These are phyloP conservation scores for baker's yeast (Saccharomyces cerevisiae) DNA, from an alignment of 805 yeast species.

Conservation along the genomic window DNA sequence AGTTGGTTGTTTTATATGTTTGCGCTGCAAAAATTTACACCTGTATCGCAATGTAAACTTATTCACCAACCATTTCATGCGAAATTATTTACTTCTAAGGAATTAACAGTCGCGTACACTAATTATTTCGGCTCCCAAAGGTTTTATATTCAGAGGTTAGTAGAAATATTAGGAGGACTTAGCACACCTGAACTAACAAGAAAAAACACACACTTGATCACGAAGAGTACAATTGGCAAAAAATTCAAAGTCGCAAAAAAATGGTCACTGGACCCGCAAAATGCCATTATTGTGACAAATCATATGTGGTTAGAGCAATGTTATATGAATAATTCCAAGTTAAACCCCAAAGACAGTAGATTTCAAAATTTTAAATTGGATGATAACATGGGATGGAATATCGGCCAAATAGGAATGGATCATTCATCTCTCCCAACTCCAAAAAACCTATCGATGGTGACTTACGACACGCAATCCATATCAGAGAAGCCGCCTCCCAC, in stretches of 20 bases:
- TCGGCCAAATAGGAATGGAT: neutral
- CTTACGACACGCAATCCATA: neutral
- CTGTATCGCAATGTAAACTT: conserved; percentile 43
- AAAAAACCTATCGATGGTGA: neutral
- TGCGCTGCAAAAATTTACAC: conserved; percentile 43
- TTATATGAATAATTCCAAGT: conserved; percentile 27
- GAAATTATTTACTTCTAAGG: conserved; percentile 43
- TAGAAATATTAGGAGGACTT: conserved; percentile 62
- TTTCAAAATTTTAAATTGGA: conserved; percentile 6
- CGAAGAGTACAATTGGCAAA: conserved; percentile 59
- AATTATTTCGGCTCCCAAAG: conserved; percentile 85
- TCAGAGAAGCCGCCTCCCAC: neutral
- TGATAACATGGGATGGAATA: neutral
- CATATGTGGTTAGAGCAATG: conserved; percentile 88
- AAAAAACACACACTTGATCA: conserved; percentile 63
- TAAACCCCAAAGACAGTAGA: conserved; percentile 5
- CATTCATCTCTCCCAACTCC: neutral
- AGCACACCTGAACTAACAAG: conserved; percentile 60
- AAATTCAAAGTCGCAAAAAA: conserved; percentile 66
- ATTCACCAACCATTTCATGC: conserved; percentile 60
- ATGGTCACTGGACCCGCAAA: conserved; percentile 39
- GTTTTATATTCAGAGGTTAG: conserved; percentile 54
- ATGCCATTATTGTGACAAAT: conserved; percentile 44
- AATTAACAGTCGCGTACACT: conserved; percentile 57
- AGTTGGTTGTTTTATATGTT: conserved; percentile 71